Evolutionary conservation across 2,329 filamentous ascomycete genomes (phyloP).

Genomic region (Cladosporium halotolerans): DNA sequence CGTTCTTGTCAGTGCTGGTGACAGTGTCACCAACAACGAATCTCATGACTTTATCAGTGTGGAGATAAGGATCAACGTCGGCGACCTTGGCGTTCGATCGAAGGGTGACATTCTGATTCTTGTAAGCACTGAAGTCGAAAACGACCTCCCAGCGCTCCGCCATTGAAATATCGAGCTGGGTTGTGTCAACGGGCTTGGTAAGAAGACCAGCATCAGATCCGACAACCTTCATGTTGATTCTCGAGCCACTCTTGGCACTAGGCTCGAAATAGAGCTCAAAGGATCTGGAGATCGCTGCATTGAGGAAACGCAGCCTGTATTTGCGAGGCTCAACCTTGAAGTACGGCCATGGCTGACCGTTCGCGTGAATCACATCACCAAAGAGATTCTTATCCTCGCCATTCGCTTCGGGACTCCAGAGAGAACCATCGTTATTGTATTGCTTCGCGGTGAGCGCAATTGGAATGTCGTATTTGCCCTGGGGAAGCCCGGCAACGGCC

Average conservation of each 20-base stretch:
- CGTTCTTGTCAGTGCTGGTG: slow-evolving; percentile 33
- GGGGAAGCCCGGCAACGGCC: slow-evolving; percentile 41
- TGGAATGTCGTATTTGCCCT: slow-evolving; percentile 48
- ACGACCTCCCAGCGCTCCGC: slow-evolving; percentile 55
- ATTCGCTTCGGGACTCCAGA: slow-evolving; percentile 43
- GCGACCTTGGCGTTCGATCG: slow-evolving; percentile 20
- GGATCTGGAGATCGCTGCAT: slow-evolving; percentile 33
- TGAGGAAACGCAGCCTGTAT: slow-evolving; percentile 40
- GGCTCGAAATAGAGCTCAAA: slow-evolving; percentile 34
- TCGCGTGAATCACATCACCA: slow-evolving; percentile 54
- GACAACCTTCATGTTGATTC: slow-evolving; percentile 48
- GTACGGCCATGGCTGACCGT: slow-evolving; percentile 55
- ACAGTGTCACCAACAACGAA: slow-evolving; percentile 44
- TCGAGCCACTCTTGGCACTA: slow-evolving; percentile 27
- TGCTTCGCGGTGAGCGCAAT: slow-evolving; percentile 46
- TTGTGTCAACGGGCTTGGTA: slow-evolving; percentile 38
- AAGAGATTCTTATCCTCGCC: slow-evolving; percentile 38
- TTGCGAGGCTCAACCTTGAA: slow-evolving; percentile 51
- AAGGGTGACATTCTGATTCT: slow-evolving; percentile 39
- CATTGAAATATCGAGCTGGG: slow-evolving; percentile 44
- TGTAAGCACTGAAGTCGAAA: slow-evolving; percentile 48
- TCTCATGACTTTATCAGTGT: slow-evolving; percentile 41
- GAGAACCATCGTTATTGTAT: slow-evolving; percentile 47
- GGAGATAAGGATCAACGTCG: slow-evolving; percentile 42
- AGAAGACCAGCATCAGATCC: slow-evolving; percentile 51